These are phyloP conservation scores for Boletus fagicola DNA, from an alignment of 768 basidiomycete species.

Conservation along the genomic window DNA sequence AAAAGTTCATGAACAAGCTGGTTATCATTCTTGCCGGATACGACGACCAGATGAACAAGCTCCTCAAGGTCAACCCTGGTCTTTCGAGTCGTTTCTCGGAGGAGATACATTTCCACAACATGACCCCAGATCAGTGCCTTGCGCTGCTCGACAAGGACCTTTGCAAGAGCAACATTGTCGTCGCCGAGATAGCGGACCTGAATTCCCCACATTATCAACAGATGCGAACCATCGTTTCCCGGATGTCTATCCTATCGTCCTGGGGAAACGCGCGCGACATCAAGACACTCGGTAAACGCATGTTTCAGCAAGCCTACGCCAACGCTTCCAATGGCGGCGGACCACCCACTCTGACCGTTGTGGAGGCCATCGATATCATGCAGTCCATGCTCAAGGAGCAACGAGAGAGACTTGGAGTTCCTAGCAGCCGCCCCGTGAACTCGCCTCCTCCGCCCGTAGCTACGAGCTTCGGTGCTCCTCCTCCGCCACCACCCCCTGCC, in stretches of 20 bases:
- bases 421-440: conserved; percentile 5
- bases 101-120: conserved; percentile 52
- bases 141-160: conserved; percentile 49
- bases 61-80: conserved; percentile 58
- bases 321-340: conserved; percentile 12
- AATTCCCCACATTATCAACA: conserved; percentile 5
- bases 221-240: conserved; percentile 26
- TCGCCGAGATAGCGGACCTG: conserved; percentile 32
- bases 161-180: conserved; percentile 39
- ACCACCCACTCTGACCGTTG: background rate
- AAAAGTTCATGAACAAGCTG: conserved; percentile 54
- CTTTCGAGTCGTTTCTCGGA: conserved; percentile 69
- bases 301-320: conserved; percentile 15
- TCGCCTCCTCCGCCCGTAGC: conserved; percentile 18
- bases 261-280: conserved; percentile 76
- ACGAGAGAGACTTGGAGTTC: conserved; percentile 26
- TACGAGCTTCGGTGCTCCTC: conserved; percentile 18
- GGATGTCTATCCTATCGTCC: conserved; percentile 45
- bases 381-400: conserved; percentile 16
- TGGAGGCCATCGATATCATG: conserved; percentile 12
- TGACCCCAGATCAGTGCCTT: conserved; percentile 49
- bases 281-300: conserved; percentile 41
- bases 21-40: conserved; percentile 72
- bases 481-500: conserved; percentile 24
- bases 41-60: conserved; percentile 61